These are phyloP conservation scores for Dryas octopetala DNA, from an alignment of 306 rosid genomes.

Conservation along the genomic window DNA sequence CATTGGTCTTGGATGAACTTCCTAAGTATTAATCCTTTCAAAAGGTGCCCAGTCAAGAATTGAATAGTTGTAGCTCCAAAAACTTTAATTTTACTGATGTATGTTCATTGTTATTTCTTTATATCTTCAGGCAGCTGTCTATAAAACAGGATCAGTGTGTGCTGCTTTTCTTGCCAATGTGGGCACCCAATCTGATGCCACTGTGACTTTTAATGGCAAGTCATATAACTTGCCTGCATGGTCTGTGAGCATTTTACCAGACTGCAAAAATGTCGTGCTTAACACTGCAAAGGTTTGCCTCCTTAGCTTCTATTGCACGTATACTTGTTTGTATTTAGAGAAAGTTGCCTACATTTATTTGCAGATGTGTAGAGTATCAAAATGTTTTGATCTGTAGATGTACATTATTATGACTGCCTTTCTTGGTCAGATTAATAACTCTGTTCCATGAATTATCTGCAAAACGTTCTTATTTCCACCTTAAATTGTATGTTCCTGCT, in stretches of 20 bases:
- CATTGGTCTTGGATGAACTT: not conserved
- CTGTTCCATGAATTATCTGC: too few relatives aligned
- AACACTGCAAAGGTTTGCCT: constrained; percentile 91
- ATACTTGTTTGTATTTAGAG: not conserved
- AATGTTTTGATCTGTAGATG: constrained; percentile 21
- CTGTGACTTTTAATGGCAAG: constrained; percentile 68
- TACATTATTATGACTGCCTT: not conserved
- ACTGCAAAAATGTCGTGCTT: constrained; percentile 84
- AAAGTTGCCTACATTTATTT: not conserved
- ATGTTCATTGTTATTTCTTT: not conserved
- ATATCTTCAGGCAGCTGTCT: constrained; percentile 67
- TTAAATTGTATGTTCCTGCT: too few relatives aligned
- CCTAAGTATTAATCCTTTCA: too few relatives aligned
- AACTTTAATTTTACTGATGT: not conserved
- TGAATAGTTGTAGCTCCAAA: too few relatives aligned
- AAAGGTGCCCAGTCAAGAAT: too few relatives aligned
- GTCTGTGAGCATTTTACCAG: constrained; percentile 98
- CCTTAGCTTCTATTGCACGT: constrained; percentile 1
- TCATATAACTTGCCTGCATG: constrained; percentile 84
- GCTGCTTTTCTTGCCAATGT: constrained; percentile 85
- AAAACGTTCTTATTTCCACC: too few relatives aligned
- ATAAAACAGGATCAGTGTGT: constrained; percentile 64
- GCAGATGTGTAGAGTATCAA: not conserved
- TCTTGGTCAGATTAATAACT: too few relatives aligned
- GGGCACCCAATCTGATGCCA: constrained; percentile 59